Evolutionary conservation across 2,329 filamentous ascomycete species (phyloP).

Genomic region (Fusarium avenaceum): DNA sequence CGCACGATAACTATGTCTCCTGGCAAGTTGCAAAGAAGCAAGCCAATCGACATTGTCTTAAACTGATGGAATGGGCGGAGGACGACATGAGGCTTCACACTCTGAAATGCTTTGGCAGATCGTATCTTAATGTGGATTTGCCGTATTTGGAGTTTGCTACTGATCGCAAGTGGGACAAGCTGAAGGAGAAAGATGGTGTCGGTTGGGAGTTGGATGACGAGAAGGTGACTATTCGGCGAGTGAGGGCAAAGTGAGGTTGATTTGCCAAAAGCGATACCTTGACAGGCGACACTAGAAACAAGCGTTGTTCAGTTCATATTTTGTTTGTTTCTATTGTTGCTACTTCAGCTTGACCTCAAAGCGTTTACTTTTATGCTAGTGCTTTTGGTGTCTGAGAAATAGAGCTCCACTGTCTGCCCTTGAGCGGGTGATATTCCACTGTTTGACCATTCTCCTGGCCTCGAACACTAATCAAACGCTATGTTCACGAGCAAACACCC

Average conservation of each 20-base stretch:
- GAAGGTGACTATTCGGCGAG: constrained; percentile 80
- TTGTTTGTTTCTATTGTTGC: constrained; percentile 9
- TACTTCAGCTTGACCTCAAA: constrained; percentile 4
- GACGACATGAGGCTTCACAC: constrained; percentile 79
- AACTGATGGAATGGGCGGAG: constrained; percentile 85
- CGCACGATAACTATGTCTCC: constrained; percentile 83
- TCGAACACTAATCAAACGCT: constrained; percentile 2
- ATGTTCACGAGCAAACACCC: not conserved
- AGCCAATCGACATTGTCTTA: constrained; percentile 84
- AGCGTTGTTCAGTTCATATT: constrained; percentile 8
- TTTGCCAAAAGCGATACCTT: constrained; percentile 24
- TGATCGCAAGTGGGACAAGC: constrained; percentile 77
- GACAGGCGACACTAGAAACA: constrained; percentile 11
- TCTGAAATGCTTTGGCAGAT: constrained; percentile 86
- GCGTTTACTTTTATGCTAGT: constrained; percentile 4
- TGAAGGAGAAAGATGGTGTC: constrained; percentile 77
- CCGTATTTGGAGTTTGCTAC: constrained; percentile 77
- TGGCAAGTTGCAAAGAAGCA: constrained; percentile 79
- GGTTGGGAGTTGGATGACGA: constrained; percentile 85
- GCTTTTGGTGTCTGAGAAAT: not conserved
- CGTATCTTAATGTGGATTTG: constrained; percentile 81
- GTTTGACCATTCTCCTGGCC: not conserved
- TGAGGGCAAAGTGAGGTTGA: constrained; percentile 56
- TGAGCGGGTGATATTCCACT: not conserved
- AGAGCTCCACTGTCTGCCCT: constrained; percentile 1